These are phyloP conservation scores for Cercospora sojina DNA, from an alignment of 2,329 filamentous ascomycete species.

Conservation along the genomic window DNA sequence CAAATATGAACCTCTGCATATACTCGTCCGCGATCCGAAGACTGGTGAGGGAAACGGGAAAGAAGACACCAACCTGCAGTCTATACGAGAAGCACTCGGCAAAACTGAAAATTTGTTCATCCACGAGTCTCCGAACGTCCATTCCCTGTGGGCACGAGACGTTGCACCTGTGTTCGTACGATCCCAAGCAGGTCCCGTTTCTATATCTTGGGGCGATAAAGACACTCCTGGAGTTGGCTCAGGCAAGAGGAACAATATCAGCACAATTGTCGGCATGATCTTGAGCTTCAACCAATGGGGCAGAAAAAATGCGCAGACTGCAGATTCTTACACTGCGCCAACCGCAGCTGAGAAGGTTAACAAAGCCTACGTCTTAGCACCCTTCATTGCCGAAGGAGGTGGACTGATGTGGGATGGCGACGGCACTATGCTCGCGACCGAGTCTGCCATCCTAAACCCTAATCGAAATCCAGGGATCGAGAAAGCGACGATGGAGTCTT, in stretches of 20 bases:
- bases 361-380: constrained; percentile 10
- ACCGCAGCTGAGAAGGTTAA: constrained; percentile 17
- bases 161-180: constrained; percentile 24
- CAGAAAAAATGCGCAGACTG: constrained; percentile 18
- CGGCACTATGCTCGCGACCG: constrained; percentile 24
- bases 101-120: constrained; percentile 10
- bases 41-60: not conserved
- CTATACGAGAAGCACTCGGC: constrained; percentile 7
- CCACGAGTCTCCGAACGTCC: constrained; percentile 12
- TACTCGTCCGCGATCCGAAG: constrained; percentile 8
- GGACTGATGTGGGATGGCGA: constrained; percentile 23
- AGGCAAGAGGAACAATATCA: not conserved
- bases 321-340: constrained; percentile 15
- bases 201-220: constrained; percentile 9
- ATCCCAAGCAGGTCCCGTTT: constrained; percentile 8
- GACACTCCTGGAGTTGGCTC: constrained; percentile 16
- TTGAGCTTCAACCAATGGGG: constrained; percentile 26
- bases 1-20: constrained; percentile 15
- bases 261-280: constrained; percentile 20
- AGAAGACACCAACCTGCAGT: constrained; percentile 6
- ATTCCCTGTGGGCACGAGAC: constrained; percentile 24
- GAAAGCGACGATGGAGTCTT: constrained; percentile 16
- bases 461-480: constrained; percentile 24
- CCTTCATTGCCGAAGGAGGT: constrained; percentile 21
- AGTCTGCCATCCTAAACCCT: constrained; percentile 24